phyloP scores from a whole-genome alignment of 2,329 filamentous ascomycete species.

The Venturia effusa region DNA sequence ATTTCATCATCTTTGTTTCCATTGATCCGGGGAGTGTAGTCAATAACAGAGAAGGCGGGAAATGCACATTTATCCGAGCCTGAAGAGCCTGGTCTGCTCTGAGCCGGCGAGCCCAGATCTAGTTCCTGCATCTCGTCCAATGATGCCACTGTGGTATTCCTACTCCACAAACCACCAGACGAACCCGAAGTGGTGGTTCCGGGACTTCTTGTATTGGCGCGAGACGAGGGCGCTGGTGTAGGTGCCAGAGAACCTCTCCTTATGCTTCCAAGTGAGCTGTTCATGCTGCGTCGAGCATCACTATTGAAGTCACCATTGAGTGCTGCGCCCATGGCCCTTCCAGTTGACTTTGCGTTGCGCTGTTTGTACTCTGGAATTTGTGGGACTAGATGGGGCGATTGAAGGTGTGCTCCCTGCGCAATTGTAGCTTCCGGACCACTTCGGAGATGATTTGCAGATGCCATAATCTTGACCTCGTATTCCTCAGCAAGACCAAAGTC shows the following conservation, averaged over 20 bases:
- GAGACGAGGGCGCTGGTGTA: conserved; percentile 18
- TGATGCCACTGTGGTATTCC: conserved; percentile 15
- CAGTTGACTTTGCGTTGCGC: conserved; percentile 19
- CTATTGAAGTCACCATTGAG: conserved; percentile 9
- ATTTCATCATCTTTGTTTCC: conserved; percentile 20
- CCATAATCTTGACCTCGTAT: conserved; percentile 66
- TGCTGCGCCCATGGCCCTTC: conserved; percentile 14
- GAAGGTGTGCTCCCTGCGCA: conserved; percentile 18
- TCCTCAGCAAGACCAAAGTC: conserved; percentile 40
- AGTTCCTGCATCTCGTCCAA: conserved; percentile 5
- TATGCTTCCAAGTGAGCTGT: conserved; percentile 29
- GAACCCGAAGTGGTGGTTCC: conserved; percentile 18
- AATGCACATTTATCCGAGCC: conserved; percentile 12
- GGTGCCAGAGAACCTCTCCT: conserved; percentile 22
- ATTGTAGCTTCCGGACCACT: conserved; percentile 33
- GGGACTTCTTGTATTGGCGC: conserved; percentile 15
- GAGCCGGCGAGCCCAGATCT: conserved; percentile 3
- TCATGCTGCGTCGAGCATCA: conserved; percentile 17
- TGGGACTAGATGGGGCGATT: conserved; percentile 21
- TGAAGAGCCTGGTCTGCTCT: not conserved
- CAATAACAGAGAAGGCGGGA: conserved; percentile 5
- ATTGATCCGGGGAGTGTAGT: conserved; percentile 11
- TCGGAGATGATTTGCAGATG: conserved; percentile 63
- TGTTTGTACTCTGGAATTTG: conserved; percentile 8
- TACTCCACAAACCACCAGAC: conserved; percentile 30